Conservation (phyloP, 176 grass and related monocot species). For the Musa acuminata region DNA sequence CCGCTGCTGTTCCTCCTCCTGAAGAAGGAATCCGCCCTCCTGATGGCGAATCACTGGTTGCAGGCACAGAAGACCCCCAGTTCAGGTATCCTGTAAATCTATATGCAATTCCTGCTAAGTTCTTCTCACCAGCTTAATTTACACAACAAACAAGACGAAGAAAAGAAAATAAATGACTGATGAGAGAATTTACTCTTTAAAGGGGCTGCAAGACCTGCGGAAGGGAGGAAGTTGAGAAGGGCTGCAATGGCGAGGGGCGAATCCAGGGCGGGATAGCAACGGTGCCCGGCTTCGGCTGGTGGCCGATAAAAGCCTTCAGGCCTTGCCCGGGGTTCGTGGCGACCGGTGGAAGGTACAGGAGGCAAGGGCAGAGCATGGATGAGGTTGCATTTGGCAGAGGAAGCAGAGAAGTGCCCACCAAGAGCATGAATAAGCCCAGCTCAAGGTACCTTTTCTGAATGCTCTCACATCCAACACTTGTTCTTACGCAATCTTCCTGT, state of each 20-base stretch:
- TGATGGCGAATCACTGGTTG: neutral
- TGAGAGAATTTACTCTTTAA: conserved; percentile 2
- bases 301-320: conserved; percentile 86
- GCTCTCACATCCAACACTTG: neutral
- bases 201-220: conserved; percentile 76
- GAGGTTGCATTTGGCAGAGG: conserved; percentile 61
- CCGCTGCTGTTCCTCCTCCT: neutral
- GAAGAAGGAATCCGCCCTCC: neutral
- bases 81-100: conserved; percentile 21
- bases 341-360: conserved; percentile 71
- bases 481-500: neutral
- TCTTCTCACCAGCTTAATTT: neutral
- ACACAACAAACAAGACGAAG: neutral
- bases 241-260: conserved; percentile 88
- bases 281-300: conserved; percentile 84
- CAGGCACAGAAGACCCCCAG: conserved; percentile 4
- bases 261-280: conserved; percentile 89
- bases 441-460: neutral
- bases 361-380: conserved; percentile 86
- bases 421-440: conserved; percentile 27
- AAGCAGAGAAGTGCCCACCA: conserved; percentile 22
- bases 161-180: too few species aligned
- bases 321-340: conserved; percentile 75
- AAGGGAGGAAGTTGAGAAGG: conserved; percentile 47
- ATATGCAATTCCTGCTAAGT: neutral